Conservation (phyloP, 257 asterid genomes). For the Voacanga thouarsii region DNA sequence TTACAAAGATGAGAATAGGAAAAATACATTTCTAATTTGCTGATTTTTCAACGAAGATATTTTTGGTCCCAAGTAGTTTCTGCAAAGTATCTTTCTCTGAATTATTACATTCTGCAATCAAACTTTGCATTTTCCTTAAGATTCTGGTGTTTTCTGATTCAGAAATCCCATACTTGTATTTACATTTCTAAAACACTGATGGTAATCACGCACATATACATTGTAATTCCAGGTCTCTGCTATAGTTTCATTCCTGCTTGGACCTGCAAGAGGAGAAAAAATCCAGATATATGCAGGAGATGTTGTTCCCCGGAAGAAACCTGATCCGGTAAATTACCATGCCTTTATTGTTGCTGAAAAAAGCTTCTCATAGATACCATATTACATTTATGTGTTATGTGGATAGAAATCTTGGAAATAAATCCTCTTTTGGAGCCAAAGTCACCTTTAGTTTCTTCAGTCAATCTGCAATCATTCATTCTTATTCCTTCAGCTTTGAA, state of each 20-base stretch:
- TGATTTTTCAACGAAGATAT: background rate
- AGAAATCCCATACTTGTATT: background rate
- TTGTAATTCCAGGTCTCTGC: constrained; percentile 69
- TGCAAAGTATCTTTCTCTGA: background rate
- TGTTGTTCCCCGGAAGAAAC: constrained; percentile 95
- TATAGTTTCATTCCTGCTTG: constrained; percentile 83
- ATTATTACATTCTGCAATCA: background rate
- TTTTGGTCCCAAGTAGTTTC: background rate
- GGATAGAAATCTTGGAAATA: background rate
- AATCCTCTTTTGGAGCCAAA: background rate
- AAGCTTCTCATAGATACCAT: background rate
- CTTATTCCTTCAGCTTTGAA: background rate
- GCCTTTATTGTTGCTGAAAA: background rate
- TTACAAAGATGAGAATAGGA: background rate
- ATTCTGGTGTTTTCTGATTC: background rate
- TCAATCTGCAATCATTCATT: background rate
- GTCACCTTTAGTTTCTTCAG: background rate
- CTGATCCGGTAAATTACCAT: constrained; percentile 76
- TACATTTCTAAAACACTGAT: background rate
- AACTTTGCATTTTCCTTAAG: background rate
- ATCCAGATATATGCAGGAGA: constrained; percentile 92
- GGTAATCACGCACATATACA: background rate
- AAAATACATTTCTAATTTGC: background rate
- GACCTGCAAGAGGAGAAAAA: constrained; percentile 75
- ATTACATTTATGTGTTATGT: background rate